These are phyloP conservation scores for Colletotrichum cordylinicola DNA, from an alignment of 2,329 filamentous ascomycete species.

Conservation along the genomic window DNA sequence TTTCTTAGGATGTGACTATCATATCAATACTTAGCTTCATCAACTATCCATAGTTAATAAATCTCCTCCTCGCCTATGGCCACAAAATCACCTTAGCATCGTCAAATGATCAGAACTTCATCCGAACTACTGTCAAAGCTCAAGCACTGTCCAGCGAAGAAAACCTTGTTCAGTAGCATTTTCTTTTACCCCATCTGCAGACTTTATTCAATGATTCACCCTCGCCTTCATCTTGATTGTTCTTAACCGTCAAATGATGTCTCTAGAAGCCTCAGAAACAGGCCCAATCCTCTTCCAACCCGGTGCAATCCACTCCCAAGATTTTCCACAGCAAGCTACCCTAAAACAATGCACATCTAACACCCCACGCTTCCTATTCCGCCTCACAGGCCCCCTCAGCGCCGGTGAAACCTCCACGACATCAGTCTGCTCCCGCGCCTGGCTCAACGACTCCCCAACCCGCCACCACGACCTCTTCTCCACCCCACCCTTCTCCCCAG, in stretches of 20 bases:
- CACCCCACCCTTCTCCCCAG: background rate
- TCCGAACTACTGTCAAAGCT: background rate
- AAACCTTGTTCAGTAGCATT: fast-evolving
- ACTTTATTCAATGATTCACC: fast-evolving
- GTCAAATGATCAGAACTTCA: fast-evolving
- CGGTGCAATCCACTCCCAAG: background rate
- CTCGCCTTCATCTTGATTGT: fast-evolving
- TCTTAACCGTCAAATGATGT: background rate
- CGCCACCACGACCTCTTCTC: background rate
- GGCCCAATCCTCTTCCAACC: background rate
- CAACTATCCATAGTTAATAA: background rate
- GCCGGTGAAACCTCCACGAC: background rate
- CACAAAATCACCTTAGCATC: background rate
- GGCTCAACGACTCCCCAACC: background rate
- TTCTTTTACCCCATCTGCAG: fast-evolving
- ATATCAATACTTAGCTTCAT: fast-evolving
- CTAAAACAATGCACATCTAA: background rate
- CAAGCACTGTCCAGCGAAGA: fast-evolving
- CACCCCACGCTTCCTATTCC: background rate
- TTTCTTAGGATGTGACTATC: background rate
- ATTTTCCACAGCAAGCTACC: background rate
- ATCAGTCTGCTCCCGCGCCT: background rate
- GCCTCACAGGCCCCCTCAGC: background rate
- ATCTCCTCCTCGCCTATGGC: fast-evolving
- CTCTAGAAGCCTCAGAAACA: background rate